Base-by-base conservation (phyloP, 495 filamentous ascomycete genomes). In the Hypoxylon cercidicola region DNA sequence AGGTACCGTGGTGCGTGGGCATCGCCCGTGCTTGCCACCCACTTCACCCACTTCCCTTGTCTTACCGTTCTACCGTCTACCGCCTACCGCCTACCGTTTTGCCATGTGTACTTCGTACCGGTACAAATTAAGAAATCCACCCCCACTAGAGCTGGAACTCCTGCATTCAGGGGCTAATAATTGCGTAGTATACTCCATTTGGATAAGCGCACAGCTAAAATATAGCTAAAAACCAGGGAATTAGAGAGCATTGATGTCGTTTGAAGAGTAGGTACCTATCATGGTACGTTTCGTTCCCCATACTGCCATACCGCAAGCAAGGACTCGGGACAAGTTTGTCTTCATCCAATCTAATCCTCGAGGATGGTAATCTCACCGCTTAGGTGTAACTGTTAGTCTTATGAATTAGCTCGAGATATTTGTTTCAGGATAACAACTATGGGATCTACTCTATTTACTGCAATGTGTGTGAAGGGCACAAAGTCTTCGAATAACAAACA, bases 81-180 rank as follows among this genome's bases (percentile, higher is more conserved):
- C 23, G 23, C 5, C 23, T 25, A 25, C 23, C 16, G n/a, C 40
- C 16, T 43, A 20, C 40, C 15, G 40, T 16, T 4, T 43, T 18
- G 40, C 16, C 15, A 10, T 25, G 23, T 19, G 8, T 15, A n/a
- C n/a, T n/a, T n/a, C n/a, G 25, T 59, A 59, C 35, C 32, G 39
- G 48, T 51, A 56, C 50, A 15, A 28, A 44, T 51, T 55, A 8
- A n/a, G 12, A 25, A 21, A 11, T 11, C 50, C 21, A 57, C 61
- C 61, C 60, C 61, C 61, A 64, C 61, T 60, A 67, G 45, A 56
- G 30, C 45, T 64, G 49, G 60, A 63, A 68, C 60, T 68, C 60
- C 65, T 68, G 55, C 60, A 16, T 15, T 52, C 65, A 64, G 64
- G 58, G 52, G 47, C 21, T 40, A 55, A 40, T 55, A 68, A 62